Percentiles rank a stretch among this genome's conserved stretches.
phyloP scores from a whole-genome alignment of 2,329 filamentous ascomycete species.

The Penicillium oxalicum region DNA sequence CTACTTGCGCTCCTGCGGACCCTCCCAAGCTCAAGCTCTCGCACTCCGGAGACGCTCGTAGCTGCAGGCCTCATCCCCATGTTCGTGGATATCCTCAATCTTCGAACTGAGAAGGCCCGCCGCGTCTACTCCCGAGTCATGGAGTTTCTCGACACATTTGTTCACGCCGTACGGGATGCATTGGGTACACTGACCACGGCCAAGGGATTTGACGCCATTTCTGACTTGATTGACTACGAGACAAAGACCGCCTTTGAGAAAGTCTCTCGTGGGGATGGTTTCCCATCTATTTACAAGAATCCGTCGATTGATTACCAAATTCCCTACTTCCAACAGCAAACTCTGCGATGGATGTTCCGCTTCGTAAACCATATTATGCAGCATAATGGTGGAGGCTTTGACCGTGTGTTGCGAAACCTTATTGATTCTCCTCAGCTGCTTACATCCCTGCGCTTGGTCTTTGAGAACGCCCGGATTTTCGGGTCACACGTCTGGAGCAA shows the following conservation, averaged over 20 bases:
- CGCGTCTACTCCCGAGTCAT: conserved; percentile 78
- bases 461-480: conserved; percentile 71
- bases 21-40: conserved; percentile 63
- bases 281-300: conserved; percentile 66
- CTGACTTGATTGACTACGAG: conserved; percentile 76
- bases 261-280: conserved; percentile 64
- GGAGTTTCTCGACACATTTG: conserved; percentile 79
- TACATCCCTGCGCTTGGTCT: conserved; percentile 69
- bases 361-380: conserved; percentile 95
- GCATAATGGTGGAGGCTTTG: conserved; percentile 74
- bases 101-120: conserved; percentile 75
- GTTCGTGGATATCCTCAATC: conserved; percentile 77
- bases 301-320: conserved; percentile 87
- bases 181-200: conserved; percentile 76
- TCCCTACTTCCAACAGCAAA: conserved; percentile 88
- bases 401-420: conserved; percentile 82
- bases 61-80: conserved; percentile 84
- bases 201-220: conserved; percentile 81
- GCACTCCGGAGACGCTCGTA: conserved; percentile 77
- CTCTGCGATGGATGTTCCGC: conserved; percentile 87
- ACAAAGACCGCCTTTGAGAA: conserved; percentile 64
- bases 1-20: conserved; percentile 83
- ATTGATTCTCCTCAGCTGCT: conserved; percentile 88
- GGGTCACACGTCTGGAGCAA: conserved; percentile 96
- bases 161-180: conserved; percentile 78